Conservation (phyloP, 169 alveolate genomes). For the Plasmodium gonderi region DNA sequence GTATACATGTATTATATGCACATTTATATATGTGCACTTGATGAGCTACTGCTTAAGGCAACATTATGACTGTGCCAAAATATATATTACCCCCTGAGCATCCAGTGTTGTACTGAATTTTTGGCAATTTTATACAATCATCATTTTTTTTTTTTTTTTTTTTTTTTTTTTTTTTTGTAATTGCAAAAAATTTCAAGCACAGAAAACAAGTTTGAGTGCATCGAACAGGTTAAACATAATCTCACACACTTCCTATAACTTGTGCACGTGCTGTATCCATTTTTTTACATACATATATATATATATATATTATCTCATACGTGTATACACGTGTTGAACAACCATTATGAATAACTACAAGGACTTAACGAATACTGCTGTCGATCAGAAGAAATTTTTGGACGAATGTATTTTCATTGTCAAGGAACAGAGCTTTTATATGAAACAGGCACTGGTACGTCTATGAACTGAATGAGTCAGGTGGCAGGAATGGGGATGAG, state of each 20-base stretch:
- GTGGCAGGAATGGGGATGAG: no score
- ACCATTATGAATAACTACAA: conserved; percentile 18
- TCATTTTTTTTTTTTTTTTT: no score
- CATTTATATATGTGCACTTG: not conserved
- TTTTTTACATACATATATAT: not conserved
- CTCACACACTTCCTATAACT: no score
- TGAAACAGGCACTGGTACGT: conserved; percentile 71
- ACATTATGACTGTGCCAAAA: not conserved
- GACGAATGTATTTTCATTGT: conserved; percentile 70
- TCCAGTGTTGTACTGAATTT: no score
- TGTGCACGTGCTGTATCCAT: no score
- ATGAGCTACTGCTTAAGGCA: not conserved
- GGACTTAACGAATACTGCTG: conserved; percentile 22
- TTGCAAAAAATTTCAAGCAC: no score
- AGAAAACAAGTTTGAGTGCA: no score
- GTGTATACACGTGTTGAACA: not conserved
- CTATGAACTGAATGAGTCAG: no score
- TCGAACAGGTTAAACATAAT: no score
- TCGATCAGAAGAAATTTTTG: conserved; percentile 56
- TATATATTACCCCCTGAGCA: not conserved
- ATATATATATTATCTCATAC: not conserved
- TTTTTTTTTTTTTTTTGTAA: no score
- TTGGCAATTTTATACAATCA: no score
- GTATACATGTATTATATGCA: not conserved
- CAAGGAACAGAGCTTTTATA: conserved; percentile 69